Evolutionary conservation across 805 yeast species (phyloP).

Genomic region (Myxozyma vanderwaltii): DNA sequence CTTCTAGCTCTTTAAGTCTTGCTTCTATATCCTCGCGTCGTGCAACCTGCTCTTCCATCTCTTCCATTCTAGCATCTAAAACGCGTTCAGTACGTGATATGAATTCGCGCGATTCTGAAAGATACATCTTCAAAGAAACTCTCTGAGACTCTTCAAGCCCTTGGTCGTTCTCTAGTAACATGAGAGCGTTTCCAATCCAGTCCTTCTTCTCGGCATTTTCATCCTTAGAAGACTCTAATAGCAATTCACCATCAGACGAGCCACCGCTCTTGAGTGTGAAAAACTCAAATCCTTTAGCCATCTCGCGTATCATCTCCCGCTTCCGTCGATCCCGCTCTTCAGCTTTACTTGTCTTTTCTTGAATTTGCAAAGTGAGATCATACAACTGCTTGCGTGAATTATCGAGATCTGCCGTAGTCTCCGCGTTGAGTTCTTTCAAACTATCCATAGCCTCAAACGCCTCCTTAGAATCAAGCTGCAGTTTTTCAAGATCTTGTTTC

Average conservation of each 20-base stretch:
- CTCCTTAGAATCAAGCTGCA: slow-evolving; percentile 29
- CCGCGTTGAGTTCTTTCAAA: slow-evolving; percentile 31
- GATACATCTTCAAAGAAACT: slow-evolving; percentile 11
- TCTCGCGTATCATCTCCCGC: slow-evolving; percentile 26
- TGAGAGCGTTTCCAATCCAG: slow-evolving; percentile 19
- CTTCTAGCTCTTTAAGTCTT: slow-evolving; percentile 24
- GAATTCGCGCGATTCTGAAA: slow-evolving; percentile 22
- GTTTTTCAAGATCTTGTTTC: slow-evolving; percentile 20
- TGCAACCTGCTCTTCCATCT: slow-evolving; percentile 14
- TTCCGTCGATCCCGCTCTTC: slow-evolving; percentile 25
- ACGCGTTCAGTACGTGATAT: slow-evolving; percentile 18
- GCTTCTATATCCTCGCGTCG: slow-evolving; percentile 30
- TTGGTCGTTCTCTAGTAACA: not conserved
- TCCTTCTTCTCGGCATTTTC: slow-evolving; percentile 9
- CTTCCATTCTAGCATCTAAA: slow-evolving; percentile 25
- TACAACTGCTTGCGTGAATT: slow-evolving; percentile 21
- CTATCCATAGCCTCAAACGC: slow-evolving; percentile 23
- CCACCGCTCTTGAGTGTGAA: slow-evolving; percentile 5
- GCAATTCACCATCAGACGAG: not conserved
- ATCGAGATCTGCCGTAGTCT: slow-evolving; percentile 33
- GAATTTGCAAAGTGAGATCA: slow-evolving; percentile 16
- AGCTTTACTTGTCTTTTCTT: slow-evolving; percentile 7
- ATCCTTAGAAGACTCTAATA: not conserved
- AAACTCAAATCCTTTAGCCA: slow-evolving; percentile 26
- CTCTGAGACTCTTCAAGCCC: not conserved